Percentiles rank a stretch among this genome's conserved stretches.
These are phyloP conservation scores for Zarea fungicola DNA, from an alignment of 2,329 filamentous ascomycete genomes.

Conservation along the genomic window DNA sequence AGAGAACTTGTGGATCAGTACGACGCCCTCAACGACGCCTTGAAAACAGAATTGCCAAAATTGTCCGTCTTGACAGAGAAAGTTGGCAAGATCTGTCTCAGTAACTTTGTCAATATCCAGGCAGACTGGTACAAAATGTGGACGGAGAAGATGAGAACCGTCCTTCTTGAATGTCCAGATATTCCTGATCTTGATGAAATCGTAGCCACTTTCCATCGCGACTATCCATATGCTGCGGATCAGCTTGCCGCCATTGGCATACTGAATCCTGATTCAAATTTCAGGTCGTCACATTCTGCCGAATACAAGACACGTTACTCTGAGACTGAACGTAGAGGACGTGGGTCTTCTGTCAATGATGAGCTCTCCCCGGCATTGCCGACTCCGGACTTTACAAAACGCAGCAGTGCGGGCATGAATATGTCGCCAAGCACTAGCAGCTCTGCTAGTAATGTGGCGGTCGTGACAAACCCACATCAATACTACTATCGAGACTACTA, in stretches of 20 bases:
- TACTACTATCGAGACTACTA: constrained; percentile 55
- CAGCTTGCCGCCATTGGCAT: constrained; percentile 67
- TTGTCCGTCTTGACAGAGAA: constrained; percentile 77
- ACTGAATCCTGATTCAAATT: constrained; percentile 67
- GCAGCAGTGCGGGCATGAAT: constrained; percentile 62
- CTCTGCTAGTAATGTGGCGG: constrained; percentile 22
- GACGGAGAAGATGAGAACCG: constrained; percentile 73
- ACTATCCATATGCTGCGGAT: constrained; percentile 72
- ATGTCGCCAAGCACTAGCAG: constrained; percentile 44
- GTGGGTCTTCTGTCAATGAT: constrained; percentile 57
- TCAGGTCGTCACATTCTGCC: constrained; percentile 52
- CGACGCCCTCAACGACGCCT: constrained; percentile 81
- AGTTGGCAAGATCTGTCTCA: constrained; percentile 76
- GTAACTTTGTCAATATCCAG: constrained; percentile 81
- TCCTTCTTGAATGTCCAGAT: constrained; percentile 60
- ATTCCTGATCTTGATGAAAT: constrained; percentile 68
- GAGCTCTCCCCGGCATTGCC: constrained; percentile 60
- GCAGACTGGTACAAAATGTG: constrained; percentile 76
- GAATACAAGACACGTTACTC: constrained; percentile 46
- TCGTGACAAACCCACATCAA: constrained; percentile 45
- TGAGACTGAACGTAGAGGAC: constrained; percentile 47
- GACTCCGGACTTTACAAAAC: constrained; percentile 59
- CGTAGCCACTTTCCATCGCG: constrained; percentile 68
- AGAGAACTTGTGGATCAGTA: constrained; percentile 83
- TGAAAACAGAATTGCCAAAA: constrained; percentile 87